Percentiles rank a stretch among this genome's conserved stretches.
These are phyloP conservation scores for Aspergillus campestris DNA, from an alignment of 495 filamentous ascomycete genomes.

Conservation along the genomic window DNA sequence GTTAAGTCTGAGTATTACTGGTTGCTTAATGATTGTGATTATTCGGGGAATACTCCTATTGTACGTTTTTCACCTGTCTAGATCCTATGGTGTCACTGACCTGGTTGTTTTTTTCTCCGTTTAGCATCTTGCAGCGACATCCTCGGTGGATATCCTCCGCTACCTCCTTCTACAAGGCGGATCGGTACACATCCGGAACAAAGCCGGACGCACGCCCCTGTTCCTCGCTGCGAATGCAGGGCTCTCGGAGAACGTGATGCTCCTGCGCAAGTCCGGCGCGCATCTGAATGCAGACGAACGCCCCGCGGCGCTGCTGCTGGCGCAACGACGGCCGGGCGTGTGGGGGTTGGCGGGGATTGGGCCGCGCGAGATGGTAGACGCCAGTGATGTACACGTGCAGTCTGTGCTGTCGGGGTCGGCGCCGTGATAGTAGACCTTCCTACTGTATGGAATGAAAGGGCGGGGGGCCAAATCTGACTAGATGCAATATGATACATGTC, in stretches of 20 bases:
- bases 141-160: conserved; percentile 53
- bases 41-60: conserved; percentile 82
- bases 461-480: not conserved
- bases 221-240: conserved; percentile 64
- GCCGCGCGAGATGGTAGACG: conserved; percentile 17
- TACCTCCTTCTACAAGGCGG: conserved; percentile 70
- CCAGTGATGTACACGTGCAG: too few relatives aligned
- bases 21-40: conserved; percentile 72
- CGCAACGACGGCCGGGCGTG: conserved; percentile 33
- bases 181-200: conserved; percentile 79
- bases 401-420: too few relatives aligned
- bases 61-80: conserved; percentile 32
- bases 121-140: conserved; percentile 58
- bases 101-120: not conserved
- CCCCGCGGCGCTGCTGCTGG: conserved; percentile 38
- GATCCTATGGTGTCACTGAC: not conserved
- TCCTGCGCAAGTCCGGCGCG: conserved; percentile 63
- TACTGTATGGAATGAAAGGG: too few relatives aligned
- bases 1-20: conserved; percentile 56
- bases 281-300: conserved; percentile 60
- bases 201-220: conserved; percentile 70
- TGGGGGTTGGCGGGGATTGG: conserved; percentile 42
- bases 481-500: not conserved
- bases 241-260: conserved; percentile 49
- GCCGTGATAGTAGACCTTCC: too few relatives aligned